Conservation (phyloP, 2,329 filamentous ascomycete genomes). For the Camptophora hylomeconis region DNA sequence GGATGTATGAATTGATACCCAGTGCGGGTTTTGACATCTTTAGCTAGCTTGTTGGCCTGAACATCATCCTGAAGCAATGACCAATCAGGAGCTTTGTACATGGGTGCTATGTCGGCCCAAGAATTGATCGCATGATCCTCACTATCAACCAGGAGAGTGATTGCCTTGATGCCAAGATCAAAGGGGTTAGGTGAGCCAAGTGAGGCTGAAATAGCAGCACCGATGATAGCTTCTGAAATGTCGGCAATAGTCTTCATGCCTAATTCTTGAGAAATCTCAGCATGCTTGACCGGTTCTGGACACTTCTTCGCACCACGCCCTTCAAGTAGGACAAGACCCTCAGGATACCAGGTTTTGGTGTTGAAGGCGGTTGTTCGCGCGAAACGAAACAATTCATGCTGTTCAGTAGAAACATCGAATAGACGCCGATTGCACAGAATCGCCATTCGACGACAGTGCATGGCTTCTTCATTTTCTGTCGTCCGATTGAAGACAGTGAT, state of each 20-base stretch:
- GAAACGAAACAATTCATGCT: conserved; percentile 53
- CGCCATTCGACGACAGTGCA: conserved; percentile 81
- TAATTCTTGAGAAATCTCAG: conserved; percentile 49
- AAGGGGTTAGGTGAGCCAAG: conserved; percentile 27
- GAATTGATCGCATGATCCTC: conserved; percentile 54
- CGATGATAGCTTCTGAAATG: conserved; percentile 88
- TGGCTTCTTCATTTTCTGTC: conserved; percentile 68
- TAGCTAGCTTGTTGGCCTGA: conserved; percentile 54
- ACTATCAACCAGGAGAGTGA: conserved; percentile 49
- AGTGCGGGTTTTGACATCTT: conserved; percentile 47
- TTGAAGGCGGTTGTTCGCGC: conserved; percentile 60
- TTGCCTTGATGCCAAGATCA: conserved; percentile 47
- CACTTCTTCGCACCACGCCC: conserved; percentile 47
- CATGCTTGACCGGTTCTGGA: conserved; percentile 12
- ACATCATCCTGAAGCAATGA: conserved; percentile 34
- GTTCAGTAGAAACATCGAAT: conserved; percentile 59
- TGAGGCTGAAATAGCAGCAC: conserved; percentile 56
- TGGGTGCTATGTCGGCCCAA: conserved; percentile 58
- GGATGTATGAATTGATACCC: conserved; percentile 61
- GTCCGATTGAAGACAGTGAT: conserved; percentile 70
- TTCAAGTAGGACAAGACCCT: conserved; percentile 56
- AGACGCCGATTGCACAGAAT: conserved; percentile 87
- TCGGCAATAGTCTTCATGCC: conserved; percentile 87
- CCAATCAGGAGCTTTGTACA: conserved; percentile 14
- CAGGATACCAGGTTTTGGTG: conserved; percentile 75